Conservation (phyloP, 208 protist genomes). For the Naegleria lovaniensis region DNA sequence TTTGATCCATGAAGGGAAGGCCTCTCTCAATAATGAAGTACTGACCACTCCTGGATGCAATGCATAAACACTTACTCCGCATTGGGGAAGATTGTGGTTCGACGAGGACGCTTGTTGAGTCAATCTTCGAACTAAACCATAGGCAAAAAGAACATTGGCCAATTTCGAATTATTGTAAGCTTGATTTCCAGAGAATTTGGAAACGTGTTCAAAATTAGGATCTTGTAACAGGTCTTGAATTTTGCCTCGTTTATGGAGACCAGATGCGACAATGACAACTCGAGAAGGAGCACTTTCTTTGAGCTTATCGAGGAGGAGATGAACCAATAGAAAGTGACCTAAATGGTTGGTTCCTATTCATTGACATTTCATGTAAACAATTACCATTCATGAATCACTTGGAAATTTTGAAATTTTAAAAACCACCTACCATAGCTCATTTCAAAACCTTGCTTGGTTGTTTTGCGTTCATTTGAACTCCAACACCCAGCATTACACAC, state of each 20-base stretch:
- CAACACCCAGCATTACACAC: neutral
- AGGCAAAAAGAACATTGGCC: neutral
- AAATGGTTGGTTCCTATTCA: neutral
- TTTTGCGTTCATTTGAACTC: neutral
- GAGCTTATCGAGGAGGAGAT: neutral
- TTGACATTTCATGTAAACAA: too few relatives aligned
- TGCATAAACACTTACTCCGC: neutral
- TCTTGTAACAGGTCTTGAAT: neutral
- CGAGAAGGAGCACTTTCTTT: neutral
- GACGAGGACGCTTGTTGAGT: neutral
- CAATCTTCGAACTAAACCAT: neutral
- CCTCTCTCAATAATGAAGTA: neutral
- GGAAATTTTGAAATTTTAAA: too few relatives aligned
- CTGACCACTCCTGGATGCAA: neutral
- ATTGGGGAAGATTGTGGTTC: neutral
- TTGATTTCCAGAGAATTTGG: neutral
- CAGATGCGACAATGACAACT: neutral
- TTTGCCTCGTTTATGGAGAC: neutral
- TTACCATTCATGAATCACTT: too few relatives aligned
- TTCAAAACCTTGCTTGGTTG: neutral
- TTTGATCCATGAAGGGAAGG: neutral
- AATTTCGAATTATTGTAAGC: neutral
- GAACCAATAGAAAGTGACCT: neutral
- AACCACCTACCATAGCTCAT: neutral
- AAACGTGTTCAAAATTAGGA: neutral